Evolutionary conservation across 441 rosid genomes (phyloP).

Genomic region (Eutrema salsugineum): DNA sequence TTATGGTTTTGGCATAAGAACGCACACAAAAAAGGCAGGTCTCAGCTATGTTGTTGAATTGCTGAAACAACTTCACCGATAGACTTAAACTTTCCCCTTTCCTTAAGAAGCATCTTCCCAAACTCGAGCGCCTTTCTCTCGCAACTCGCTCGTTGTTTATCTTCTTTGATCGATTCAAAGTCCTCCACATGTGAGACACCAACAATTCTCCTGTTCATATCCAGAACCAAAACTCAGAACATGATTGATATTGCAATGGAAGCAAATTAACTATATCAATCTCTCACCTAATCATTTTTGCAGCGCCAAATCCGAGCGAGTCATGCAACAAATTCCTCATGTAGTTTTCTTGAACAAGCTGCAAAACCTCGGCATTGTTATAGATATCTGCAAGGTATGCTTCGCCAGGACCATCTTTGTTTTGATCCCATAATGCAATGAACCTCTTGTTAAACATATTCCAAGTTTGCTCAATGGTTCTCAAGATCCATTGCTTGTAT

Average conservation of each 20-base stretch:
- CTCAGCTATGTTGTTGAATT: slow-evolving; percentile 29
- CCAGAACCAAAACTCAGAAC: not conserved
- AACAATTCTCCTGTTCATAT: slow-evolving; percentile 71
- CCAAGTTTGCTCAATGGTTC: slow-evolving; percentile 71
- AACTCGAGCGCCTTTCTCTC: slow-evolving; percentile 70
- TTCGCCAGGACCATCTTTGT: slow-evolving; percentile 80
- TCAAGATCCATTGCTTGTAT: slow-evolving; percentile 76
- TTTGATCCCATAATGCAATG: slow-evolving; percentile 59
- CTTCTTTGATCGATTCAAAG: slow-evolving; percentile 77
- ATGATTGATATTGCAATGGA: not conserved
- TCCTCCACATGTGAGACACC: slow-evolving; percentile 97
- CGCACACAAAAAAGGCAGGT: not conserved
- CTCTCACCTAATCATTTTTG: slow-evolving; percentile 85
- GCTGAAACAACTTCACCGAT: slow-evolving; percentile 67
- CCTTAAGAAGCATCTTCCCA: slow-evolving; percentile 68
- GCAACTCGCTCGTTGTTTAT: slow-evolving; percentile 54
- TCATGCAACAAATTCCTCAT: slow-evolving; percentile 75
- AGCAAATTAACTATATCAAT: not conserved
- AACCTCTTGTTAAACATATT: slow-evolving; percentile 58
- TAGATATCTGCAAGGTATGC: slow-evolving; percentile 82
- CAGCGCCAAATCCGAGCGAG: slow-evolving; percentile 88
- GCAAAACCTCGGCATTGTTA: slow-evolving; percentile 52
- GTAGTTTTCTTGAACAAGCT: slow-evolving; percentile 55
- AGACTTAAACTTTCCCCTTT: slow-evolving; percentile 57
- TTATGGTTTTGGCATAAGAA: not conserved